Evolutionary conservation across 2,329 filamentous ascomycete genomes (phyloP), one percentile per base, ranked within the genome.

Genomic region (Penicillium sp.): DNA sequence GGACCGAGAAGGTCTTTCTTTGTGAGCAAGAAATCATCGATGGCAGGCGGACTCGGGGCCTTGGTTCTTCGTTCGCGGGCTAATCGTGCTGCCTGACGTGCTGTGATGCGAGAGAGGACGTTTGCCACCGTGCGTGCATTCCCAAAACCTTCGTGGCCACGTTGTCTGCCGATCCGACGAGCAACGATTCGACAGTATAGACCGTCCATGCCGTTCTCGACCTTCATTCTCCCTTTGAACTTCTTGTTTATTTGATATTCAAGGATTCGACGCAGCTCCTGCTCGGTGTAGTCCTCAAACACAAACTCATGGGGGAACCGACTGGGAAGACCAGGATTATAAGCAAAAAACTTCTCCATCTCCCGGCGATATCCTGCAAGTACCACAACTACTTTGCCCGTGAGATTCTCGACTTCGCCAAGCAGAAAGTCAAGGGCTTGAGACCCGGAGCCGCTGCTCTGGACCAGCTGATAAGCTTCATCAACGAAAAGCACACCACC

Each of bases 401-500:
- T 84, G 1, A 87, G 80, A 56, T 92, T 91, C 67, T 93, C 91
- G 0, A 92, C 85, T 67, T 93, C 90, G 0, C 89, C 83, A 0
- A 94, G 83, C 0, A 94, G 78, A 63, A 84, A 91, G 64, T 94
- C 90, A 0, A 94, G 78, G 0, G 92, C 89, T 0, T 84, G 82
- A 0, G 76, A 79, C 0, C 90, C 66, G 64, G 29, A 55, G 66
- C 90, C 0, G 85, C 85, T 2, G 72, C 68, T 78, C 0, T 85
- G 86, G 0, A 86, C 83, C 0, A 94, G 79, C 65, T 93, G 90
- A 69, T 94, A 93, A 0, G 91, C 90, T 72, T 94, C 91, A 63
- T 94, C 91, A 26, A 94, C 89, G 70, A 94, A 93, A 1, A 92
- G 69, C 0, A 88, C 88, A 0, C 91, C 91, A 0, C 90, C 91